Base-by-base conservation (phyloP, 306 rosid species). In the Prunus campanulata region DNA sequence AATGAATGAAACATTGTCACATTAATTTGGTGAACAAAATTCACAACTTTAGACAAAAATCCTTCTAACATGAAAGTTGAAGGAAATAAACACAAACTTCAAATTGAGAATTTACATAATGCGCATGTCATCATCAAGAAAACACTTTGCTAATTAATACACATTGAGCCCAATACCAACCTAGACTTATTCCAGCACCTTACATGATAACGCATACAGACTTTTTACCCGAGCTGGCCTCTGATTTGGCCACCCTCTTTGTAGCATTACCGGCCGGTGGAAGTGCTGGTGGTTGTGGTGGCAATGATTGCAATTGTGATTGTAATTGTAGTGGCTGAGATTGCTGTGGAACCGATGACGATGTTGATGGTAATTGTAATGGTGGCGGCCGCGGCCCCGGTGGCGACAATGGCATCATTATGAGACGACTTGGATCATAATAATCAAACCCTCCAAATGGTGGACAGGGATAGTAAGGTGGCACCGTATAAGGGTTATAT, bases 361-460 rank as follows among this genome's bases (percentile, higher is more conserved):
- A 54, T 12, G 64, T 59, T 66, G 2, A 20, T 15, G 42, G 48
- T 1, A 74, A 55, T 0, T 70, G 70, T 1, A 70, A 39, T 2
- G 62, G 69, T 0, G 73, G 78, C 2, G 49, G 78, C 5, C 11
- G 63, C 22, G 8, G 78, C 5, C 15, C 55, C 22, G 11, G 57
- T 14, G 56, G 8, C 2, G 18, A 16, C 20, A 18, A 75, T 5
- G 57, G 22, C 49, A 61, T 70, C 69, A 77, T 27, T 67, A 44
- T 19, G 20, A 49, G 71, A n/a, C 20, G 11, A 15, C 15, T 19
- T 47, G 49, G 78, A 66, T 78, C 59, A 74, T 57, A 22, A 51
- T 78, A 78, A 18, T 62, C 80, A 74, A 25, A 75, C 52, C 11
- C 82, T 65, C 63, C 60, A 12, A 59, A 68, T 2, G 27, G 35